These are phyloP conservation scores for Termitomyces heimii DNA, from an alignment of 768 basidiomycete species.

Conservation along the genomic window DNA sequence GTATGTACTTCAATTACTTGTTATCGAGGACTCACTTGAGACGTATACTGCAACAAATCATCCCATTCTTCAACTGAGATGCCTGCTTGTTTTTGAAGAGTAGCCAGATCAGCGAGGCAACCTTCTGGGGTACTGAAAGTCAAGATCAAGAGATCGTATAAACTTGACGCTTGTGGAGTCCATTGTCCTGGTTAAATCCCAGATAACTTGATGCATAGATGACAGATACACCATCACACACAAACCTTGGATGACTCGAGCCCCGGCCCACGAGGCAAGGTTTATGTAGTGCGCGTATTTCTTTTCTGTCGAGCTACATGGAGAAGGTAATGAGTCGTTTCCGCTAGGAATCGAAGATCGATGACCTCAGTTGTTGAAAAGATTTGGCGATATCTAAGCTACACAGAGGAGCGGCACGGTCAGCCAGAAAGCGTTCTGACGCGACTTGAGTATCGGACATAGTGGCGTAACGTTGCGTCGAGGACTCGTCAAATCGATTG, in stretches of 20 bases:
- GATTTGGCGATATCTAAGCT: constrained; percentile 61
- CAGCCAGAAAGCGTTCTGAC: constrained; percentile 67
- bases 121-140: constrained; percentile 55
- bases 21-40: constrained; percentile 46
- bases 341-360: not conserved
- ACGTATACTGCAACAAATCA: constrained; percentile 63
- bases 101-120: constrained; percentile 48
- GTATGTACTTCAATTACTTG: not conserved
- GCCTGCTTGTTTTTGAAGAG: constrained; percentile 47
- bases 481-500: not conserved
- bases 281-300: constrained; percentile 71
- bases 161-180: constrained; percentile 62
- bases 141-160: constrained; percentile 68
- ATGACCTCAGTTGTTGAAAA: constrained; percentile 63
- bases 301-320: constrained; percentile 63
- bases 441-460: constrained; percentile 31
- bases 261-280: constrained; percentile 79
- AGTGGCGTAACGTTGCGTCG: constrained; percentile 4
- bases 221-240: not conserved
- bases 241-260: constrained; percentile 65
- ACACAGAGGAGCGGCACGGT: constrained; percentile 72
- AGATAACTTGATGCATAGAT: not conserved
- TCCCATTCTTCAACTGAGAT: constrained; percentile 60
- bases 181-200: constrained; percentile 50
- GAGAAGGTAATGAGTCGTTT: constrained; percentile 2